Percentiles rank a stretch among this genome's conserved stretches.
phyloP scores from a whole-genome alignment of 345 rosid genomes.

The Euphorbia tirucalli region DNA sequence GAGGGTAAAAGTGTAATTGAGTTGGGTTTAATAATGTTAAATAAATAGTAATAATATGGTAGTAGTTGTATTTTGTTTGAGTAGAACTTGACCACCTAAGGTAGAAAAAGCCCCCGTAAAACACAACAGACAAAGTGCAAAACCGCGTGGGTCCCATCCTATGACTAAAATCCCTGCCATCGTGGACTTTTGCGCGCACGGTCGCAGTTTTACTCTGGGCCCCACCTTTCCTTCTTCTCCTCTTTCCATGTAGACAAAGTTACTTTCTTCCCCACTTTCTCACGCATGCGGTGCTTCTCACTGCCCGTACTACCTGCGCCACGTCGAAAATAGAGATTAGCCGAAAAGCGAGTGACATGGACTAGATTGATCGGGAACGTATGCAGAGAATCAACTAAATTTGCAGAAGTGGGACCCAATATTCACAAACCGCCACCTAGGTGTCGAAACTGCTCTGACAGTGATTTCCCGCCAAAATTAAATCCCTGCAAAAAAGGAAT shows the following conservation, averaged over 20 bases:
- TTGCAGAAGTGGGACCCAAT: conserved; percentile 15
- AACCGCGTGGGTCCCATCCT: conserved; percentile 50
- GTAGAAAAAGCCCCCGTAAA: not conserved
- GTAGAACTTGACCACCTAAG: not conserved
- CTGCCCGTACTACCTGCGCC: not conserved
- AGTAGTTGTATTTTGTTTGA: too few species aligned
- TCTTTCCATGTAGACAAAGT: too few species aligned
- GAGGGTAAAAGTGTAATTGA: not conserved
- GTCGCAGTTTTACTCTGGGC: conserved; percentile 20
- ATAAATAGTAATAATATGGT: too few species aligned
- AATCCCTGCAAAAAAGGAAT: too few species aligned
- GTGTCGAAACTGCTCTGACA: conserved; percentile 34
- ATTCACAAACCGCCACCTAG: conserved; percentile 26
- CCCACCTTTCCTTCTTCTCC: not conserved
- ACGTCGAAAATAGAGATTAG: not conserved
- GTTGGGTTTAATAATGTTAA: too few species aligned
- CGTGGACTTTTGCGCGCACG: conserved; percentile 55
- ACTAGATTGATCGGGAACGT: not conserved
- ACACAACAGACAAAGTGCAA: conserved; percentile 28
- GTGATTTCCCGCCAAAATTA: conserved; percentile 36
- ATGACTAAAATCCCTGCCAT: conserved; percentile 24
- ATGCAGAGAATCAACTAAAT: not conserved
- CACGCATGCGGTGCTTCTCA: fast-evolving
- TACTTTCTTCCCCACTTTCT: not conserved
- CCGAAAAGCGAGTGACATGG: not conserved